Percentiles rank a stretch among this genome's conserved stretches.
Conservation (phyloP, 2,329 filamentous ascomycete species). For the Paecilomyces niveus region DNA sequence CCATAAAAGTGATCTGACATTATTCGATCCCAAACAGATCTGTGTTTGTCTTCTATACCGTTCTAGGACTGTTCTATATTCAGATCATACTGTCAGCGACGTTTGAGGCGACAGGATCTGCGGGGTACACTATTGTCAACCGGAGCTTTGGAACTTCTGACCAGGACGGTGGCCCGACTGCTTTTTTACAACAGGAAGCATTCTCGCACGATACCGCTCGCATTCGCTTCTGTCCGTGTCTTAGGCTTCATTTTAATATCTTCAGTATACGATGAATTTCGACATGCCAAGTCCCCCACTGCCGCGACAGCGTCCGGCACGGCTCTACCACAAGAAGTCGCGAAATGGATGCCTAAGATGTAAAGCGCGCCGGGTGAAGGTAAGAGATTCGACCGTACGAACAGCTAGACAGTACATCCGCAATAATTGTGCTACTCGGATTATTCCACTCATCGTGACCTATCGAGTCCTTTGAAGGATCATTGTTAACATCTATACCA, state of each 20-base stretch:
- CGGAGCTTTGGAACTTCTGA: neutral
- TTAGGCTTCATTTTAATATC: neutral
- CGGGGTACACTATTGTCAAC: neutral
- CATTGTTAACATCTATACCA: neutral
- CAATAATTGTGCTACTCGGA: too few relatives aligned
- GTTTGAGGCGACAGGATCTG: neutral
- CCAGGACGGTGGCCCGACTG: neutral
- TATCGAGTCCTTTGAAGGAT: neutral
- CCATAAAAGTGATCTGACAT: neutral
- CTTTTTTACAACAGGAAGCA: too few relatives aligned
- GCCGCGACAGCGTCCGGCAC: neutral
- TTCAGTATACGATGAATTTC: neutral
- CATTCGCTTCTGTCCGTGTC: neutral
- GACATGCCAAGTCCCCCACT: neutral
- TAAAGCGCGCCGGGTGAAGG: conserved; percentile 10
- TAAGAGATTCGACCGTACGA: neutral
- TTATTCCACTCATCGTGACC: neutral
- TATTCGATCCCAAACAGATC: neutral
- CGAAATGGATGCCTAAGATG: conserved; percentile 11
- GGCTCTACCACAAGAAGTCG: conserved; percentile 9
- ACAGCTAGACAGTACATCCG: neutral
- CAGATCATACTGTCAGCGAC: neutral
- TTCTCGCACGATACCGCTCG: neutral
- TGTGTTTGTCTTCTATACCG: neutral
- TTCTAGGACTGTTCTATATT: neutral